Evolutionary conservation across 1,139 yeast species (phyloP).

Genomic region (Saccharomyces uvarum): DNA sequence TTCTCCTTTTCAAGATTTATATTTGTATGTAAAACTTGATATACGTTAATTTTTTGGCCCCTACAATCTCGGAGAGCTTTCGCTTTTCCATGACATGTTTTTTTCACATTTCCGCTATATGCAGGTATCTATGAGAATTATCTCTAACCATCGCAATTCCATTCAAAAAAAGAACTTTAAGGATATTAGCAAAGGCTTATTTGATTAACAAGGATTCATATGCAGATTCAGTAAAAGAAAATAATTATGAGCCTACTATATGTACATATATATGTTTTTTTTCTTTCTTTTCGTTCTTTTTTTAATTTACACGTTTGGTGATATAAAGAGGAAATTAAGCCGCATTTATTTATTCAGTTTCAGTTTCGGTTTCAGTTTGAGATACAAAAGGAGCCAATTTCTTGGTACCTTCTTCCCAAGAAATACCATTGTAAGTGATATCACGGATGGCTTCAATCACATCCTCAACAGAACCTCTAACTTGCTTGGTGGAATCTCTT

Average conservation of each 20-base stretch:
- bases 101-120: background rate
- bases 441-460: conserved; percentile 71
- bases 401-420: conserved; percentile 85
- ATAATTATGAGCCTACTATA: background rate
- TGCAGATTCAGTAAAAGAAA: background rate
- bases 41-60: background rate
- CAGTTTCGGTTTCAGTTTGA: conserved; percentile 33
- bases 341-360: conserved; percentile 4
- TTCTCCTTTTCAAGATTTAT: background rate
- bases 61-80: background rate
- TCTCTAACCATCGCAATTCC: background rate
- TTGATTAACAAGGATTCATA: background rate
- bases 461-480: conserved; percentile 80
- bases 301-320: background rate
- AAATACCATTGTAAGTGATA: conserved; percentile 62
- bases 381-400: conserved; percentile 56
- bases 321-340: background rate
- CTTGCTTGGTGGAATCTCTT: conserved; percentile 95
- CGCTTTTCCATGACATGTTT: background rate
- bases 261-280: background rate
- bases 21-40: background rate
- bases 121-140: background rate
- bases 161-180: background rate
- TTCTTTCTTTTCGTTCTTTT: background rate
- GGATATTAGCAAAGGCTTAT: background rate